Base-by-base conservation (phyloP, 345 rosid genomes). In the Eucalyptus polybractea region DNA sequence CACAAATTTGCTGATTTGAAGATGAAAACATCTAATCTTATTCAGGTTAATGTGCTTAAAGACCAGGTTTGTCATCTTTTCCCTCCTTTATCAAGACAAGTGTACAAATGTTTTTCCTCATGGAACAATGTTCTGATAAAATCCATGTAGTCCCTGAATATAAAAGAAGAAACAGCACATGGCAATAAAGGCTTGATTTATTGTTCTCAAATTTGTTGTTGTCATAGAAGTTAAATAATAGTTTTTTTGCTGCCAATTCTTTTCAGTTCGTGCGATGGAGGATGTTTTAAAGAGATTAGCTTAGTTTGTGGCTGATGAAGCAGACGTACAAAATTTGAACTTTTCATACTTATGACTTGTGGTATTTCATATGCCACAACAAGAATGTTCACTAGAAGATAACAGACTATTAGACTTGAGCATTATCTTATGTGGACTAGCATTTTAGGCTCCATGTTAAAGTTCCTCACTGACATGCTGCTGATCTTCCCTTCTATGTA, bases 1-100 rank as follows among this genome's bases (percentile, higher is more conserved):
- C 92, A 93, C 87, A 96, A 94, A 89, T 98, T 98, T 54, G 88
- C 91, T 85, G 98, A 98, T 91, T 90, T 96, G 93, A 98, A 95
- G 94, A 89, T 98, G 54, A 98, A 93, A 93, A 90, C 99, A 86
- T 96, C 96, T 54, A 95, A 94, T 89, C 97, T 97, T 91, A 94
- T 98, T 88, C 95, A 90, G 88, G 95, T 98, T 80, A 95, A 96
- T 91, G 94, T 98, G 93, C 90, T 89, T 81, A 94, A 93, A 93
- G 95, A 95, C 91, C 99, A 96, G 99, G 99, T 97, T 56, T 87
- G 86, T 89, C 22, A 88, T 31, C 14, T 54, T 40, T 24, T 27
- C 53, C 80, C 85, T 45, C 47, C 15, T 76, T 80, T 42, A 50
- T 88, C 86, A 88, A 56, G 50, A 51, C 29, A 11, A 72, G 81